These are phyloP conservation scores for Pleurostoma richardsiae DNA, from an alignment of 2,329 filamentous ascomycete species.

Conservation along the genomic window DNA sequence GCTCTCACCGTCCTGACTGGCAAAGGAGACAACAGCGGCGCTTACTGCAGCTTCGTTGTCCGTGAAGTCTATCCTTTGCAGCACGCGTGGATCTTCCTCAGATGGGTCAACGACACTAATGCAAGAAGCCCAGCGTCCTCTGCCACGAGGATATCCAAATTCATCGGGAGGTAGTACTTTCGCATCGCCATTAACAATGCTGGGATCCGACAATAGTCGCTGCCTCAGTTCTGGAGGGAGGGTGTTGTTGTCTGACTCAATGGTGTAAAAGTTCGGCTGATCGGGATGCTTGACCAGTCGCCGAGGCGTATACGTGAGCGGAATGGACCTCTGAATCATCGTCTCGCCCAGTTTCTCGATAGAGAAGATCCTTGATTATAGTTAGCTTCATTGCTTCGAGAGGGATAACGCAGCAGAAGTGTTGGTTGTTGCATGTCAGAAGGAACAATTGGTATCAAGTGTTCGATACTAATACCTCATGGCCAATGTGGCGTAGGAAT, in stretches of 20 bases:
- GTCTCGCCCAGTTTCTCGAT: conserved; percentile 84
- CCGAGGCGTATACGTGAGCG: conserved; percentile 85
- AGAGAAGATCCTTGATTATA: conserved; percentile 68
- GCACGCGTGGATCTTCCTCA: conserved; percentile 60
- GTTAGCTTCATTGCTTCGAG: conserved; percentile 21
- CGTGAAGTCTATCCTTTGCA: conserved; percentile 75
- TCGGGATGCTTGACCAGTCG: conserved; percentile 85
- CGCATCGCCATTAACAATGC: conserved; percentile 67
- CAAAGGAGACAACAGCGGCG: conserved; percentile 77
- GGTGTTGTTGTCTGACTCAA: conserved; percentile 90
- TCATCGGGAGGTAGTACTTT: conserved; percentile 68
- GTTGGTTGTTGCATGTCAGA: conserved; percentile 55
- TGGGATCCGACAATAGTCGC: conserved; percentile 69
- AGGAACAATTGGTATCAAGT: conserved; percentile 91
- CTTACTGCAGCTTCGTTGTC: conserved; percentile 92
- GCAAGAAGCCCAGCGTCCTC: conserved; percentile 90
- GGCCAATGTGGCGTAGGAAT: conserved; percentile 48
- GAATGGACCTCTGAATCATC: conserved; percentile 78
- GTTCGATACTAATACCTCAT: conserved; percentile 51
- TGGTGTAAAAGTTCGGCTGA: conserved; percentile 85
- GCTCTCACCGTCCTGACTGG: conserved; percentile 80
- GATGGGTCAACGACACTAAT: conserved; percentile 88
- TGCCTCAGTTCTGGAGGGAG: conserved; percentile 72
- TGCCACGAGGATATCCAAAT: conserved; percentile 82
- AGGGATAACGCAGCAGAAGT: background rate